Evolutionary conservation across 768 basidiomycete species (phyloP), one percentile per base, ranked within the genome.

Genomic region (Suillus variegatus): DNA sequence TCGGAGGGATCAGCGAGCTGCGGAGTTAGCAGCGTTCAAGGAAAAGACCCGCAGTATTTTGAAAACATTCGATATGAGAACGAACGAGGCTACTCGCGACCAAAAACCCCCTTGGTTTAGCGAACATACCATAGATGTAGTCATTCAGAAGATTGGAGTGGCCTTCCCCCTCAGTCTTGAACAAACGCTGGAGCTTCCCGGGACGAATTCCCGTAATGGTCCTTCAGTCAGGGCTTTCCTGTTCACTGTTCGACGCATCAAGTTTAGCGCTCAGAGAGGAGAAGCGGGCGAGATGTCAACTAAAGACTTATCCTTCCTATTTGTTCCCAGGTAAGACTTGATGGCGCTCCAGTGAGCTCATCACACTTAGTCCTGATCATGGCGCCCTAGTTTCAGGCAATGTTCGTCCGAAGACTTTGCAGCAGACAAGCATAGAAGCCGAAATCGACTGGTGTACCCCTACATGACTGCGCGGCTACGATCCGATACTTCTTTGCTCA

Each of bases 141-240:
- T 79, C 16, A 80, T 91, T 64, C 79, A 81, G 36, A 88, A 90
- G 69, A 82, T 98, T 43, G 95, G 95, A n/a, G 85, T 95, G 4
- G 96, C 94, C 6, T 93, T 99, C 70, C 97, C 97, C 1, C 81
- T 98, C 35, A 85, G 84, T 1, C 82, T 88, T 62, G 84, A 88
- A 62, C 82, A 84, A 66, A 83, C 86, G 35, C 78, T 91, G 9
- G 85, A 84, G 62, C 70, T 87, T 41, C 82, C 84, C 36, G 65
- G 69, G 28, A 74, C 77, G 60, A 80, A 78, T 62, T 73, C 73
- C 64, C 76, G 75, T 47, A 82, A 84, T 61, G 77, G 74, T 20
- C 68, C 76, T 10, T 78, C 86, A 40, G 84, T 92, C 40, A 87
- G 88, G 9, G 96, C 96, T 0, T 93, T 99, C 77, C 77, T 99